Evolutionary conservation across 2,329 filamentous ascomycete species (phyloP), one percentile per base, ranked within the genome.

Genomic region (Cadophora sp.): DNA sequence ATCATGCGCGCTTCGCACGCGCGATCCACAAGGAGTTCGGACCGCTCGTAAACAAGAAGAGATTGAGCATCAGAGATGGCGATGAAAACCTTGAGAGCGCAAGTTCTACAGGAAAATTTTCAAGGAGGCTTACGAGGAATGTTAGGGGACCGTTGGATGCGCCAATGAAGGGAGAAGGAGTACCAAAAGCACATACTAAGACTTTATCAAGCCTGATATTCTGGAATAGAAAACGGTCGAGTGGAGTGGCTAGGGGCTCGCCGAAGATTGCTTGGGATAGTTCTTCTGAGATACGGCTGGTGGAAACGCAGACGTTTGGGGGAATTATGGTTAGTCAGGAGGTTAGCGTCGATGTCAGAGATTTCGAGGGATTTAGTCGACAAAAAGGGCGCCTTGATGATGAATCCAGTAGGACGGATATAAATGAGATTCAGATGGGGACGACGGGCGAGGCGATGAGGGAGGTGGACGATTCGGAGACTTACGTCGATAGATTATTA

Each of bases 271-370:
- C 36, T 9, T 8, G 6, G 36, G 36, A 39, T 39, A 39, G 36
- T 39, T 39, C 36, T 39, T 39, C 36, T 39, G 36, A 67, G 27
- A 67, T 61, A 39, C 18, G 61, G 33, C 43, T 67, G 50, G 66
- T 67, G 24, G 62, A 67, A 36, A 58, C 62, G 55, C 66, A 67
- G 48, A 62, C 75, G 14, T 81, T 84, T 64, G 85, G 86, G 5
- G 86, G 87, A n/a, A 89, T 90, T 74, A 84, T 89, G 80, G 84
- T 90, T 8, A 87, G 85, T 39, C 85, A 88, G 70, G 86, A 90
- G 72, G 84, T 89, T 65, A 84, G 83, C 11, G 83, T 89, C 22
- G 83, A 87, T 61, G 79, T 82, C 7, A 66, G 70, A 33, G 72
- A 66, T 27, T 43, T 62, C 59, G 58, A 33, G 33, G 61, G 27